phyloP scores from a whole-genome alignment of 306 rosid genomes.

The Vicia sativa region DNA sequence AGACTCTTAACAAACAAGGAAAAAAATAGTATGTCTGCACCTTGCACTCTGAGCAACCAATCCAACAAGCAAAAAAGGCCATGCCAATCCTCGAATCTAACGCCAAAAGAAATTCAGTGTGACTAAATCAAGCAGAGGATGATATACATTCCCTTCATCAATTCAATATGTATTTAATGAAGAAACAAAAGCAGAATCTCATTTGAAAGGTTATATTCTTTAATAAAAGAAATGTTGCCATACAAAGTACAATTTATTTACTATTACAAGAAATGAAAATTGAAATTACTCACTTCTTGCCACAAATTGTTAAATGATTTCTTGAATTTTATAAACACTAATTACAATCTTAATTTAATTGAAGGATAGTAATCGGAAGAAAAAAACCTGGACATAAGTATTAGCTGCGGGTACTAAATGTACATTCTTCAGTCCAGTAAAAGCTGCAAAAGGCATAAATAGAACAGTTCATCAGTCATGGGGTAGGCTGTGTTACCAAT shows the following conservation, averaged over 20 bases:
- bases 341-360: slow-evolving; percentile 14
- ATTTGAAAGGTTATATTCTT: slow-evolving; percentile 26
- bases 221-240: neutral
- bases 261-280: slow-evolving; percentile 21
- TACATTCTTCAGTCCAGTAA: slow-evolving; percentile 68
- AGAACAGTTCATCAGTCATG: slow-evolving; percentile 45
- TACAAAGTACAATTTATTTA: slow-evolving; percentile 10
- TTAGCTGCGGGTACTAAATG: slow-evolving; percentile 81
- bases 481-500: slow-evolving; percentile 36
- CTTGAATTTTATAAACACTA: slow-evolving; percentile 4
- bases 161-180: slow-evolving; percentile 9
- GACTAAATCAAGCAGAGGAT: slow-evolving; percentile 34
- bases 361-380: slow-evolving; percentile 12
- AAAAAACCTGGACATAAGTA: slow-evolving; percentile 80
- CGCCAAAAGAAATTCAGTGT: slow-evolving; percentile 12
- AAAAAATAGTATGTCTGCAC: slow-evolving; percentile 38
- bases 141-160: slow-evolving; percentile 12
- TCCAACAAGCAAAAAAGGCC: slow-evolving; percentile 81
- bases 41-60: slow-evolving; percentile 87
- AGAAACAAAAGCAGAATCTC: slow-evolving; percentile 9
- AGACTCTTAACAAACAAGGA: neutral
- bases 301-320: slow-evolving; percentile 7
- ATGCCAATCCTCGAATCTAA: slow-evolving; percentile 81
- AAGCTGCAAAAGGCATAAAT: slow-evolving; percentile 60
- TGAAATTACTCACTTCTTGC: slow-evolving; percentile 4